Evolutionary conservation across 2,329 filamentous ascomycete species (phyloP), one percentile per base, ranked within the genome.

Genomic region (Paraconiothyrium brasiliense): DNA sequence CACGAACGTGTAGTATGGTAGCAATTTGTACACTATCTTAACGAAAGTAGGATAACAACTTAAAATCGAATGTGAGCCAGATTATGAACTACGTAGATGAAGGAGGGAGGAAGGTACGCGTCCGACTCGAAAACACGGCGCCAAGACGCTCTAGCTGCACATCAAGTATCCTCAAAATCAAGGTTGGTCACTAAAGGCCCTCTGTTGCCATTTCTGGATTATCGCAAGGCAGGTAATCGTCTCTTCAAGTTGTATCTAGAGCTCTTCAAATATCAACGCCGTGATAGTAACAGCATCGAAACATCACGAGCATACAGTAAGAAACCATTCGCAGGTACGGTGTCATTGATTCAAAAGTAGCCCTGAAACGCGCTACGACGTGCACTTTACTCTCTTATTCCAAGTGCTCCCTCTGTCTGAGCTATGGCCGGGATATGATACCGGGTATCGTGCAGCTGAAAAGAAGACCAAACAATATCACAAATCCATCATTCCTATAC

Each of bases 361-460:
- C 13, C 41, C 2, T 16, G 27, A 27, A 32, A 41, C n/a, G 14
- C 27, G 14, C 54, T 56, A 20, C 43, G 20, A 22, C 2, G 11
- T 34, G 24, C 11, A 39, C 20, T 41, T 48, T 39, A 37, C 10
- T 27, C 22, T 22, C 32, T 35, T 47, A 41, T 27, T 7, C 47
- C 57, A 65, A 56, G 39, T 57, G 54, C 47, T 57, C 39, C 27
- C 61, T 20, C 48, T 43, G 56, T 27, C 39, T 54, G 57, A 52
- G 22, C 35, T 54, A 50, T 51, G 48, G 67, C 65, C 62, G 62
- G 60, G 51, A 54, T 50, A 4, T 59, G 56, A 43, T 57, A 63
- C 61, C 51, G 70, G 74, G 69, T 76, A 77, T 75, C 71, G 70
- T 71, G 69, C 69, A 72, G 62, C 58, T 60, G 60, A 65, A 60